These are phyloP conservation scores for Arabidopsis suecica DNA, from an alignment of 345 rosid genomes.

Conservation along the genomic window DNA sequence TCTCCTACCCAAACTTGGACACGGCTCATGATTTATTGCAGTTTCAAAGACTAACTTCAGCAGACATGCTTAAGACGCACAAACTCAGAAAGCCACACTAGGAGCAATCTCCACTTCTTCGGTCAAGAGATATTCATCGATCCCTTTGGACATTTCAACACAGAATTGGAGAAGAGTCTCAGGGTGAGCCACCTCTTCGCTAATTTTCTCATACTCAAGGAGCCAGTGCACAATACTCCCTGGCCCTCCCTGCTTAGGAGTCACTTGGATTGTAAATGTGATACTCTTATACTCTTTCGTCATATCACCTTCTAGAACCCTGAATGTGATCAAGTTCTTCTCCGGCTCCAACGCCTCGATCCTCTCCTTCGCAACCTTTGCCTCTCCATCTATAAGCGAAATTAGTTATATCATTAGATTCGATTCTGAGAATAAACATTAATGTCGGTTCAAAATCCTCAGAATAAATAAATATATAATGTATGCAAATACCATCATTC, in stretches of 20 bases:
- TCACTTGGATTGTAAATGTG: constrained; percentile 8
- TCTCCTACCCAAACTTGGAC: background rate
- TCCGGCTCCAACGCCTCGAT: constrained; percentile 18
- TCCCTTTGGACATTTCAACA: constrained; percentile 15
- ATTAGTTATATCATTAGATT: no score
- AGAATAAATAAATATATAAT: no score
- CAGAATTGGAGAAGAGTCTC: constrained; percentile 18
- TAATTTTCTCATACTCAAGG: constrained; percentile 33
- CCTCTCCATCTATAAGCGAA: background rate
- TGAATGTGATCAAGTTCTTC: constrained; percentile 1
- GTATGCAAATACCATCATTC: no score
- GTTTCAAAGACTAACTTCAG: background rate
- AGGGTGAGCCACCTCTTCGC: constrained; percentile 29
- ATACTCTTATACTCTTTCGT: constrained; percentile 35
- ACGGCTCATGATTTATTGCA: constrained; percentile 4
- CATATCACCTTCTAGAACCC: constrained; percentile 36
- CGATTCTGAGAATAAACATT: no score
- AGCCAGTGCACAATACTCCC: constrained; percentile 42
- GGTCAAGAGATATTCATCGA: constrained; percentile 34
- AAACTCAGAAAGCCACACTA: background rate
- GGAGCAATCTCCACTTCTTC: background rate
- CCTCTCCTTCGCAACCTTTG: constrained; percentile 9
- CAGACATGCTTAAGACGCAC: background rate
- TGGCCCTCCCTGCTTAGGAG: constrained; percentile 34
- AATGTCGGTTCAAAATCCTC: no score